Conservation (phyloP, 345 rosid species). For the Hypericum androsaemum region DNA sequence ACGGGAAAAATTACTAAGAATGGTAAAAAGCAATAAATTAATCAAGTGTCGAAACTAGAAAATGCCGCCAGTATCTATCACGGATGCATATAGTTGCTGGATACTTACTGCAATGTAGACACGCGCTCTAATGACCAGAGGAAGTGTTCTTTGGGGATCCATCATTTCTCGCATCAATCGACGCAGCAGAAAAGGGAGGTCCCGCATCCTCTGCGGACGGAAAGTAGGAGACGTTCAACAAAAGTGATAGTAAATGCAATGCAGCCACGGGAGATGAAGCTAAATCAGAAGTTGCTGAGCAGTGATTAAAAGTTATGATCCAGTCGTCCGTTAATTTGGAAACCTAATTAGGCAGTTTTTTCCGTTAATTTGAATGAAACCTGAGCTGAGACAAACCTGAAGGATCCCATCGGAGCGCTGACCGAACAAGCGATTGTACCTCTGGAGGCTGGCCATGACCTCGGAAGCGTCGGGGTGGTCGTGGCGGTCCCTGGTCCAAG, state of each 20-base stretch:
- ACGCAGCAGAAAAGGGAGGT: slow-evolving; percentile 80
- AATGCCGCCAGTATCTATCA: too few relatives aligned
- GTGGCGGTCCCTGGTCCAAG: slow-evolving; percentile 37
- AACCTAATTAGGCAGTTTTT: too few relatives aligned
- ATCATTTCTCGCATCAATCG: slow-evolving; percentile 65
- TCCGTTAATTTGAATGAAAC: too few relatives aligned
- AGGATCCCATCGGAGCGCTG: slow-evolving; percentile 36
- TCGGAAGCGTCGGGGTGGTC: slow-evolving; percentile 34
- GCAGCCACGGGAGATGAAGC: too few relatives aligned
- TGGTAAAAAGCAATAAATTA: background rate
- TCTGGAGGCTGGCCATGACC: slow-evolving; percentile 43
- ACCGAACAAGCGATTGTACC: slow-evolving; percentile 68
- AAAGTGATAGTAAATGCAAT: too few relatives aligned
- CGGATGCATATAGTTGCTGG: background rate
- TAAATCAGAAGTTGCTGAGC: too few relatives aligned
- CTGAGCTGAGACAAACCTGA: slow-evolving; percentile 37
- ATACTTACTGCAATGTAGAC: slow-evolving; percentile 73
- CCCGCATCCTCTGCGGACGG: slow-evolving; percentile 60
- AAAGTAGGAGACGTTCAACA: background rate
- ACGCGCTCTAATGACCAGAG: slow-evolving; percentile 67
- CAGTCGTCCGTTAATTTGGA: too few relatives aligned
- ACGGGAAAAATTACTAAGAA: too few relatives aligned
- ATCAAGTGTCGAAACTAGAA: too few relatives aligned
- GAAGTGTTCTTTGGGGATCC: slow-evolving; percentile 86
- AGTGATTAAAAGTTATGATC: too few relatives aligned